phyloP scores from a whole-genome alignment of 2,329 filamentous ascomycete species.

The Orbilia ellipsospora region DNA sequence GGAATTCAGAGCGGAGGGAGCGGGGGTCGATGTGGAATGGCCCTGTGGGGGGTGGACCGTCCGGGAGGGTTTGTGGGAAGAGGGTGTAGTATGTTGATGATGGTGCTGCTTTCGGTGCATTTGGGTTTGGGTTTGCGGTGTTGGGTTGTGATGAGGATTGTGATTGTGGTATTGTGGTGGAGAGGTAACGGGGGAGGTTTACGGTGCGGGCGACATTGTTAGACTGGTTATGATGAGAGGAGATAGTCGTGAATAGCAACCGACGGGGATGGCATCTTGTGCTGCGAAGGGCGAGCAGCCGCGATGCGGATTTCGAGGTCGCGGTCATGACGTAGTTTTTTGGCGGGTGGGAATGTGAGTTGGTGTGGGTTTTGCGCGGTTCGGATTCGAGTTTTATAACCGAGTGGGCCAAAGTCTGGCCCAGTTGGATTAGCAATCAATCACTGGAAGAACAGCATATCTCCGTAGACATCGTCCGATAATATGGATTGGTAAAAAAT shows the following conservation, averaged over 20 bases:
- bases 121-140: not conserved
- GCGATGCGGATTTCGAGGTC: constrained; percentile 6
- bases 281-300: constrained; percentile 3
- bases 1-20: constrained; percentile 82
- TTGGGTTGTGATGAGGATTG: no score
- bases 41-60: constrained; percentile 80
- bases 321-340: constrained; percentile 26
- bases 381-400: constrained; percentile 5
- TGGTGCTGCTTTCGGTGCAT: no score
- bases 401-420: not conserved
- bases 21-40: constrained; percentile 79
- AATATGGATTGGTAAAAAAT: not conserved
- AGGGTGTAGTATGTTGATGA: constrained; percentile 81
- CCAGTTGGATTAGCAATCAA: not conserved
- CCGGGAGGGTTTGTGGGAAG: constrained; percentile 82
- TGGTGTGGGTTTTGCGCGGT: constrained; percentile 4
- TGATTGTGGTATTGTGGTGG: constrained; percentile 45
- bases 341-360: not conserved
- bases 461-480: not conserved
- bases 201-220: constrained; percentile 43
- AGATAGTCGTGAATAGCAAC: not conserved
- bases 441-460: not conserved
- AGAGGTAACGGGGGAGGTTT: constrained; percentile 46
- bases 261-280: not conserved
- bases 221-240: not conserved